Percentiles rank a stretch among this genome's conserved stretches.
These are phyloP conservation scores for Panellus pusillus DNA, from an alignment of 768 basidiomycete species.

Conservation along the genomic window DNA sequence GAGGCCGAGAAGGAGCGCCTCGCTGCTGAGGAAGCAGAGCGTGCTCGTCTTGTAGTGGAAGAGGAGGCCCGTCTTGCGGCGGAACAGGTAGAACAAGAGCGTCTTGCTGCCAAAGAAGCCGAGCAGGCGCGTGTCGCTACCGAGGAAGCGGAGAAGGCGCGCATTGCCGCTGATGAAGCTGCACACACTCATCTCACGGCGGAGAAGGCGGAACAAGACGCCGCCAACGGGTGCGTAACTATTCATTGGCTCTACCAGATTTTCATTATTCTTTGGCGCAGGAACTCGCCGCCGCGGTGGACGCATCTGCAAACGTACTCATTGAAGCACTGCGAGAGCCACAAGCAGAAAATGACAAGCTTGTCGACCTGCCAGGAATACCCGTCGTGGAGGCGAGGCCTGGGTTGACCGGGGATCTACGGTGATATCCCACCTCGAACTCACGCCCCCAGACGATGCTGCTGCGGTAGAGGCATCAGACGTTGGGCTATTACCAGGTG, in stretches of 20 bases:
- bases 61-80: slow-evolving; percentile 2
- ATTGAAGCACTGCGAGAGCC: slow-evolving; percentile 18
- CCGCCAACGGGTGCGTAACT: too few relatives aligned
- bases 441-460: slow-evolving; percentile 8
- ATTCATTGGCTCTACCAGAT: too few relatives aligned
- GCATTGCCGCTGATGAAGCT: too few relatives aligned
- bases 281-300: slow-evolving; percentile 12
- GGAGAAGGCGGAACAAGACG: too few relatives aligned
- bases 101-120: background rate
- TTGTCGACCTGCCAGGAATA: slow-evolving; percentile 17
- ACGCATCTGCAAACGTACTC: slow-evolving; percentile 17
- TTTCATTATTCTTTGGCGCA: background rate
- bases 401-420: slow-evolving; percentile 11
- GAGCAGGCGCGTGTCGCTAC: slow-evolving; percentile 5
- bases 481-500: slow-evolving; percentile 19
- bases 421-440: slow-evolving; percentile 16
- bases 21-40: background rate
- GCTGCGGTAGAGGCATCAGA: background rate
- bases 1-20: background rate
- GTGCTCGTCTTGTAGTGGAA: background rate
- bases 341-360: slow-evolving; percentile 9
- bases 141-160: too few relatives aligned
- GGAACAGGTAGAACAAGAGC: slow-evolving; percentile 1
- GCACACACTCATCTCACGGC: too few relatives aligned
- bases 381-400: slow-evolving; percentile 23